Conservation (phyloP, 192 early-diverging fungal species). For the Geosiphon pyriformis region DNA sequence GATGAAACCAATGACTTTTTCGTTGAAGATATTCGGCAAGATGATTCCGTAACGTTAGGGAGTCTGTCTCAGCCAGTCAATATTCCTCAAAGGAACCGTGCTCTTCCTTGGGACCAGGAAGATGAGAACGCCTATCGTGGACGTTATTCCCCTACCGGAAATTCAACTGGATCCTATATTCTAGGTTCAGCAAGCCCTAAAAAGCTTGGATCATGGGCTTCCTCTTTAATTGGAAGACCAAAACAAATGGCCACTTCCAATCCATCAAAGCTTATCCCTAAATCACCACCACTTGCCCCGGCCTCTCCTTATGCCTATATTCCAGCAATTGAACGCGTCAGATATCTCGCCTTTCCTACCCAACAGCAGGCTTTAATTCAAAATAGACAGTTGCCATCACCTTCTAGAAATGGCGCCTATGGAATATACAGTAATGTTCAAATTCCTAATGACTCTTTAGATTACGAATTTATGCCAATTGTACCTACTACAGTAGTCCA, state of each 20-base stretch:
- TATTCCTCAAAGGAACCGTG: conserved; percentile 3
- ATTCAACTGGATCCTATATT: conserved; percentile 21
- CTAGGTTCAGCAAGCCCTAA: conserved; percentile 38
- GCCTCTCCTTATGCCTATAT: conserved; percentile 40
- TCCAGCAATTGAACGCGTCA: conserved; percentile 40
- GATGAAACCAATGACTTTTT: conserved; percentile 32
- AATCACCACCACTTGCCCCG: conserved; percentile 36
- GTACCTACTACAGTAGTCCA: background rate
- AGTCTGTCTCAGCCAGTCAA: conserved; percentile 26
- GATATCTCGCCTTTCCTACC: conserved; percentile 35
- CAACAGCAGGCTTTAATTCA: conserved; percentile 19
- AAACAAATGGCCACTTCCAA: conserved; percentile 26
- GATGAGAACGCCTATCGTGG: conserved; percentile 6
- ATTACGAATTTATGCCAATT: background rate
- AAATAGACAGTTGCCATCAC: background rate
- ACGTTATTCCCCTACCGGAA: conserved; percentile 27
- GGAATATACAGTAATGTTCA: background rate
- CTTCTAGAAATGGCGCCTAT: background rate
- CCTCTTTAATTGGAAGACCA: conserved; percentile 27
- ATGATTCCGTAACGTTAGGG: conserved; percentile 15
- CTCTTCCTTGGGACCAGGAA: conserved; percentile 23
- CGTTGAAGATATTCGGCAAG: conserved; percentile 17
- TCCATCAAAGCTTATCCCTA: conserved; percentile 27
- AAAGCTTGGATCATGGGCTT: conserved; percentile 29
- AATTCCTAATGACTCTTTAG: background rate